Percentiles rank a stretch among this genome's conserved stretches.
phyloP scores from a whole-genome alignment of 768 basidiomycete genomes.

The Mycena galopus region DNA sequence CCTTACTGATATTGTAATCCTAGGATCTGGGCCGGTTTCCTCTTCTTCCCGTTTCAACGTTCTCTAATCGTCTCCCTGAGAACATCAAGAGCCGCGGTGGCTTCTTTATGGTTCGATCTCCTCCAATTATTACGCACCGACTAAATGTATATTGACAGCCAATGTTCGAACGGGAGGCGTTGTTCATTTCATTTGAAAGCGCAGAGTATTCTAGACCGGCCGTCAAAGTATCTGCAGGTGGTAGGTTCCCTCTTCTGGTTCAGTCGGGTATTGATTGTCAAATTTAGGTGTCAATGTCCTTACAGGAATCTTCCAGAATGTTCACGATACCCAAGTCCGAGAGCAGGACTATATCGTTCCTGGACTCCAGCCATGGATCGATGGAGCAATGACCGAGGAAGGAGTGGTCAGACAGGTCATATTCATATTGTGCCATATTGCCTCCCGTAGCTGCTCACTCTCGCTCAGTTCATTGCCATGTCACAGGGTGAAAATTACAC shows the following conservation, averaged over 20 bases:
- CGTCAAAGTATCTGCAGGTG: constrained; percentile 31
- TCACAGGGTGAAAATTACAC: constrained; percentile 31
- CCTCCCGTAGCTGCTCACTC: not conserved
- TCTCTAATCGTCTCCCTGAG: not conserved
- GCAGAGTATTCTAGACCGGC: constrained; percentile 11
- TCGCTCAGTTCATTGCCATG: constrained; percentile 33
- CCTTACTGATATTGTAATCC: not conserved
- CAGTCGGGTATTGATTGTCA: not conserved
- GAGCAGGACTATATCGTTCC: constrained; percentile 37
- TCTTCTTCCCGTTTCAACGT: not conserved
- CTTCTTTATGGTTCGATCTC: not conserved
- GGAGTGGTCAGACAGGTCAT: constrained; percentile 36
- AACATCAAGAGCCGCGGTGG: not conserved
- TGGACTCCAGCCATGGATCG: constrained; percentile 35
- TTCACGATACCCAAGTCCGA: not conserved
- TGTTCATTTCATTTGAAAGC: constrained; percentile 27
- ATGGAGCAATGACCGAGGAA: constrained; percentile 30
- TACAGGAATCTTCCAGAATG: constrained; percentile 19
- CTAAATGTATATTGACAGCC: constrained; percentile 17
- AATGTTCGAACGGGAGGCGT: constrained; percentile 35
- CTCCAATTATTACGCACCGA: not conserved
- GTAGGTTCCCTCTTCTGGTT: not conserved
- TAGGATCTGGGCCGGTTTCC: constrained; percentile 24
- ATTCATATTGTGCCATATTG: too few relatives aligned
- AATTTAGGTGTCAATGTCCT: constrained; percentile 30